Evolutionary conservation across 345 rosid species (phyloP), one percentile per base, ranked within the genome.

Genomic region (Hevea brasiliensis): DNA sequence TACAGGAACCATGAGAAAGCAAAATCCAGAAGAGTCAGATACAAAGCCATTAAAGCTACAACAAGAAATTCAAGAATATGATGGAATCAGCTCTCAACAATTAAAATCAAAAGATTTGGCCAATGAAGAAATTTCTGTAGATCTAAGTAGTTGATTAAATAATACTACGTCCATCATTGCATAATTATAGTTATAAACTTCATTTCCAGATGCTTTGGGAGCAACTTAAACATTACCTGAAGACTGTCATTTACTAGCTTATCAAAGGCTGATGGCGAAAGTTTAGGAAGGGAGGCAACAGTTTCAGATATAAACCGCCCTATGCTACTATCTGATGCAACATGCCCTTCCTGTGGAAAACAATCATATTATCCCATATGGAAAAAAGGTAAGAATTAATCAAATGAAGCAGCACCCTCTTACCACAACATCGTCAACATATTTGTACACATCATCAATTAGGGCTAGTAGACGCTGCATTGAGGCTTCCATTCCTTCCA

Each of bases 401-500:
- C 8, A 57, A 21, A 6, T 11, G 48, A 40, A 23, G 13, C 8
- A 29, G 54, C 55, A 63, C 8, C 20, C 56, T 29, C 20, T 35
- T 66, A 79, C 99, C 93, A 89, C 97, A 40, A 93, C 94, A 76
- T 89, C 81, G 45, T 93, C 97, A 5, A 93, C 98, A 70, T 89
- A 88, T 81, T 88, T 88, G 85, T 87, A 77, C 63, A 91, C 86
- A 68, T 87, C 98, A 44, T 91, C 91, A 57, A 89, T 86, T 44
- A 93, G 69, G 76, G 87, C 82, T 70, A 90, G 74, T 14, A 93
- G 84, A 56, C 87, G 88, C 78, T 86, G 87, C 97, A 90, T 87
- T 26, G 97, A 83, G 71, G 87, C 82, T 84, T 93, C 98, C 99
- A 96, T 93, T 75, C 99, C 97, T 80, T 96, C 99, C 86, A 96